phyloP scores from a whole-genome alignment of 208 protist genomes.

The Leishmania tarentolae region DNA sequence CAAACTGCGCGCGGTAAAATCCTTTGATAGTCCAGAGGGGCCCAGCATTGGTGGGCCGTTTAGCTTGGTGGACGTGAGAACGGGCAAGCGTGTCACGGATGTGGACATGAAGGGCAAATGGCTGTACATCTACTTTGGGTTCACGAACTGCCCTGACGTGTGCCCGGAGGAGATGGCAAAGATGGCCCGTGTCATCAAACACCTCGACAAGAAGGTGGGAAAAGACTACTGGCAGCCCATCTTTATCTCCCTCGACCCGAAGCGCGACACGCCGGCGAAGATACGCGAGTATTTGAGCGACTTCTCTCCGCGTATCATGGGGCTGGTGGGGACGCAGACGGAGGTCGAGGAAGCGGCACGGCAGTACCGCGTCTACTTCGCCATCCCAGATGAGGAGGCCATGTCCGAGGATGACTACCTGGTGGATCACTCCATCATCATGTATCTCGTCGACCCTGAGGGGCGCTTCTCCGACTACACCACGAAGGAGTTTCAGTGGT shows the following conservation, averaged over 20 bases:
- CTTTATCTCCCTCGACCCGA: conserved; percentile 95
- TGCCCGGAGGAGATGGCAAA: conserved; percentile 96
- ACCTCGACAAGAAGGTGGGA: conserved; percentile 79
- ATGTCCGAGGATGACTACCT: conserved; percentile 94
- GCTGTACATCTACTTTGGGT: conserved; percentile 97
- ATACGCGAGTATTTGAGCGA: conserved; percentile 90
- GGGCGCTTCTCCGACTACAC: conserved; percentile 92
- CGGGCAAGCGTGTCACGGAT: conserved; percentile 67
- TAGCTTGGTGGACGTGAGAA: conserved; percentile 55
- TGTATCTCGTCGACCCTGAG: conserved; percentile 91
- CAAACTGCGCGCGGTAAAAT: conserved; percentile 66
- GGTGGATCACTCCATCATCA: conserved; percentile 96
- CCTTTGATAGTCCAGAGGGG: conserved; percentile 69
- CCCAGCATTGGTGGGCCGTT: conserved; percentile 84
- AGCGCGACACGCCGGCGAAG: conserved; percentile 82
- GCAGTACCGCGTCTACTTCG: conserved; percentile 94
- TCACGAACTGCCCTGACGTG: conserved; percentile 97
- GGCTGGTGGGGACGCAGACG: conserved; percentile 89
- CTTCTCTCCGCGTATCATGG: conserved; percentile 91
- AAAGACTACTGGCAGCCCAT: conserved; percentile 89
- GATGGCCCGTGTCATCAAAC: conserved; percentile 82
- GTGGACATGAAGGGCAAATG: conserved; percentile 91
- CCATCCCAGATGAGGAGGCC: conserved; percentile 69
- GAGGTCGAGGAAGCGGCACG: conserved; percentile 79
- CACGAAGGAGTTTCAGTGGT: conserved; percentile 88